A percentile compares a stretch with the other conserved stretches of the same genome.
Evolutionary conservation across 495 filamentous ascomycete genomes (phyloP).

Genomic region (Tuber magnatum): DNA sequence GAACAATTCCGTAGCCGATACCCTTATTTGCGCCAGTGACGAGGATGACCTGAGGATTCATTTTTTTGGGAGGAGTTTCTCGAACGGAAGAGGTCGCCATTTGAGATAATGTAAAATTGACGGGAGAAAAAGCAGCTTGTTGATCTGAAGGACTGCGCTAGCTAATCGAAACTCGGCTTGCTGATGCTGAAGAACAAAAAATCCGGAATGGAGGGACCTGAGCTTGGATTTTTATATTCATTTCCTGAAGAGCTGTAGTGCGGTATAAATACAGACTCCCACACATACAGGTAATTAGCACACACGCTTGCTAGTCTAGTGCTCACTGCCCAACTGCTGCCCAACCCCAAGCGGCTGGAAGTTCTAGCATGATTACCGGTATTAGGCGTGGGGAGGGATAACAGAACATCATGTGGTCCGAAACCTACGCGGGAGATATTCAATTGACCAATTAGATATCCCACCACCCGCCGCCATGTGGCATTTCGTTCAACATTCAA

Average conservation of each 20-base stretch:
- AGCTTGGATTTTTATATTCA: background rate
- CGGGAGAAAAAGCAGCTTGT: background rate
- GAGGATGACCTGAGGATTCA: conserved; percentile 7
- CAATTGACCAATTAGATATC: background rate
- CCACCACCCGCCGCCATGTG: background rate
- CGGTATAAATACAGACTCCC: background rate
- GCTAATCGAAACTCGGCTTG: background rate
- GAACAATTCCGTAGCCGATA: conserved; percentile 15
- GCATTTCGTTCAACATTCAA: background rate
- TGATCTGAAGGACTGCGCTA: background rate
- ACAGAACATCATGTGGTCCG: background rate
- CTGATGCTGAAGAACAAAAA: background rate
- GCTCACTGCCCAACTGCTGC: background rate
- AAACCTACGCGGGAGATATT: background rate
- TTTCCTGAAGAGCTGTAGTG: background rate
- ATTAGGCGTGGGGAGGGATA: background rate
- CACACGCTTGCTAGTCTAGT: background rate
- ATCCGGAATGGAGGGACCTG: background rate
- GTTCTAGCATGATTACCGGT: background rate
- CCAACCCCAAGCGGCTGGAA: background rate
- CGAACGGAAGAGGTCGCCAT: background rate
- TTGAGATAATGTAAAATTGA: background rate
- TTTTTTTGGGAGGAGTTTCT: background rate
- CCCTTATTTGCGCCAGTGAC: conserved; percentile 18
- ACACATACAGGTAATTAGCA: background rate